Evolutionary conservation across 176 grass and related monocot species (phyloP).

Genomic region (Chrysopogon serrulatus): DNA sequence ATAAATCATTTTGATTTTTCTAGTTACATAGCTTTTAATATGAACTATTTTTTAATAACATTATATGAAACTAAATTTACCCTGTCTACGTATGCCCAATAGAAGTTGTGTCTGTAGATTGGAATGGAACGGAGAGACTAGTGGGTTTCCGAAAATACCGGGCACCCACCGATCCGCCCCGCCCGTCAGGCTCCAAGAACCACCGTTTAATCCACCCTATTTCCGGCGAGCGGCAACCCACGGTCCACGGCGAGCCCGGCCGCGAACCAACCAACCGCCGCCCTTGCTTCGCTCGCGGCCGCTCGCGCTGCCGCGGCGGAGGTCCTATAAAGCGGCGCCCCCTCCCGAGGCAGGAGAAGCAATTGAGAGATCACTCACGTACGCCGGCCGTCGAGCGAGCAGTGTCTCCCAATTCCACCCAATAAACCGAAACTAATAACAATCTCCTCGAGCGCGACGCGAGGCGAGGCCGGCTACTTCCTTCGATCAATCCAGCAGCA

Average conservation of each 20-base stretch:
- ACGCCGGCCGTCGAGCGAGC: slow-evolving; percentile 6
- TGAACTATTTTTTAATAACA: no score
- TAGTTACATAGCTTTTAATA: no score
- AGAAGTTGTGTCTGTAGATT: no score
- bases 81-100: no score
- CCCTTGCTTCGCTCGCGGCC: slow-evolving; percentile 25
- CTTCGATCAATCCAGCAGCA: neutral
- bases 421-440: neutral
- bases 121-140: no score
- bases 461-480: neutral
- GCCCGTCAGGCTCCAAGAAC: neutral
- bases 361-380: slow-evolving; percentile 32
- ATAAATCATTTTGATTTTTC: no score
- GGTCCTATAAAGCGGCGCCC: slow-evolving; percentile 23
- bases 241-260: neutral
- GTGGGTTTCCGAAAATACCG: no score
- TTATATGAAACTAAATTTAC: no score
- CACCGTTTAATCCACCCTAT: neutral
- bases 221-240: neutral
- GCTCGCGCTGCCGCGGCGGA: neutral
- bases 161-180: no score
- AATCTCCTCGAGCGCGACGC: neutral
- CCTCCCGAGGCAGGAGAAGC: slow-evolving; percentile 9
- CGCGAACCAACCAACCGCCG: neutral
- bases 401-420: slow-evolving; percentile 17